Evolutionary conservation across 306 rosid species (phyloP), one percentile per base, ranked within the genome.

Genomic region (Begonia loranthoides): DNA sequence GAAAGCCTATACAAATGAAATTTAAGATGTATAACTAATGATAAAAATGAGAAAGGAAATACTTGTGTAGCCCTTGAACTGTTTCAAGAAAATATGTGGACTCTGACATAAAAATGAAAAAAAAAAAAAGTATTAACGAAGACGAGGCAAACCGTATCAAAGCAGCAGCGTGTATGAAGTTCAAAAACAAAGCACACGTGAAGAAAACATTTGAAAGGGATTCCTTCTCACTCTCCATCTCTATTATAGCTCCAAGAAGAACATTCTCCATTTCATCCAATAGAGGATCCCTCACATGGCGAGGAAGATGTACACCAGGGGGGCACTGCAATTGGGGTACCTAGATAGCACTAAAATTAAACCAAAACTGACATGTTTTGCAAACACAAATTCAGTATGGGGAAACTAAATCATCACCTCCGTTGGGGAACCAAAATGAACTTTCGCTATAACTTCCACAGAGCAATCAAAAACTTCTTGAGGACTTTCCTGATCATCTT

Each of bases 401-500:
- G 68, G 53, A 70, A 44, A 45, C 69, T 43, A 67, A 60, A 41
- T 52, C 51, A 54, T 34, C 57, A 89, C 97, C 95, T 89, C 77
- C 59, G 59, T 66, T n/a, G 68, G 54, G 39, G 75, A 70, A 67
- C 72, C 68, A 45, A 55, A 59, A 65, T 68, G 66, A 58, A 82
- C 67, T 69, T 74, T 65, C 15, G 87, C 70, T 10, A 89, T 79
- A 69, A 67, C 79, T 66, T 84, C 95, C 53, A 75, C 69, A 55
- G 84, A 77, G 78, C 95, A 77, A 54, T 89, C 95, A 71, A 79
- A 75, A 58, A 75, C 67, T 43, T 67, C 78, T 48, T 63, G 78
- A 52, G 70, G 38, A 70, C 65, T 52, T 55, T 56, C 70, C 13
- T 63, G 72, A 60, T 73, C 82, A 55, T 73, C 60, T 50, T 77